These are phyloP conservation scores for Solanum microdontum DNA, from an alignment of 257 asterid species.

Conservation along the genomic window DNA sequence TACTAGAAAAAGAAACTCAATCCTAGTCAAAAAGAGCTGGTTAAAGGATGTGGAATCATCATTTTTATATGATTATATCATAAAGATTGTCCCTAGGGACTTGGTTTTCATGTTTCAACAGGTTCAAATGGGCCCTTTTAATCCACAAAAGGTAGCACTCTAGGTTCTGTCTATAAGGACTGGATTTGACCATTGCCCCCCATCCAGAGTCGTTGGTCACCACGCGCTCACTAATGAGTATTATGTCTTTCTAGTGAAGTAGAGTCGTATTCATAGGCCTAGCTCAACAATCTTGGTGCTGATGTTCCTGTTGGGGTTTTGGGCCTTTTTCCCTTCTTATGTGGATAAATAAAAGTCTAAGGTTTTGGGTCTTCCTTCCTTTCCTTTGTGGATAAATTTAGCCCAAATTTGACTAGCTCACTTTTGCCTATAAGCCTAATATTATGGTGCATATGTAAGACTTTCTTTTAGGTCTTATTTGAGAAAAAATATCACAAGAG, in stretches of 20 bases:
- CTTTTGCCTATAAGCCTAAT: no score
- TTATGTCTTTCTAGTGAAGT: not conserved
- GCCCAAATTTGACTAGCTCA: no score
- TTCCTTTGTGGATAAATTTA: no score
- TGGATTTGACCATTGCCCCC: not conserved
- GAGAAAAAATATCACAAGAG: no score
- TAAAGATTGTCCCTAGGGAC: not conserved
- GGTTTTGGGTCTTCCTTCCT: no score
- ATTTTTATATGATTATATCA: not conserved
- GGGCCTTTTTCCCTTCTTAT: no score
- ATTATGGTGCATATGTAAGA: no score
- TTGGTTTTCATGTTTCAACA: not conserved
- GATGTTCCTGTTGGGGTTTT: not conserved
- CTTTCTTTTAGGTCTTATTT: no score
- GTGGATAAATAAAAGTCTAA: no score
- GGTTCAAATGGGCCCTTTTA: not conserved
- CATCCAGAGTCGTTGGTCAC: not conserved
- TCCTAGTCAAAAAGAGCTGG: not conserved
- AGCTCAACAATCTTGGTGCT: not conserved
- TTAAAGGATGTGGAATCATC: not conserved
- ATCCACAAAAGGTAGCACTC: not conserved
- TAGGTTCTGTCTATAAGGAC: not conserved
- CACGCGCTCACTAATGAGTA: not conserved
- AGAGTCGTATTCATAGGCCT: not conserved
- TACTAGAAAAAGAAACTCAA: not conserved